Base-by-base conservation (phyloP, 352 stramenopile species). In the Albugo laibachii region DNA sequence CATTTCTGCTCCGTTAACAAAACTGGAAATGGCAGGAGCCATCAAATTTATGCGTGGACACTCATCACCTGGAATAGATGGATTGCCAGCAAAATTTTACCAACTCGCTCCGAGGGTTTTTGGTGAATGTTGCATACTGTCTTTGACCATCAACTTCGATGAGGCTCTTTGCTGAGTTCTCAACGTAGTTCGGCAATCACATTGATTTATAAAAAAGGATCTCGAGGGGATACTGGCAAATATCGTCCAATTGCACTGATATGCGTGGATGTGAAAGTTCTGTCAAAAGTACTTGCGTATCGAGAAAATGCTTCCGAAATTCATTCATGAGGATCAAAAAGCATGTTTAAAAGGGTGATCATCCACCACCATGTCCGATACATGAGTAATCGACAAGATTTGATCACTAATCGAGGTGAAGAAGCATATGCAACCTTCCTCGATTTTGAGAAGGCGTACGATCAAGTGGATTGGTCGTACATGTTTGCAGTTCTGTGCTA, bases 241-340 rank as follows among this genome's bases (percentile, higher is more conserved):
- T 62, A 52, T 39, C 43, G 48, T 11, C 54, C 55, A 10, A 57
- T 59, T 16, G 43, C 58, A 14, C 48, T 65, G 15, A n/a, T 65
- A 50, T 47, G 41, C 10, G 58, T 62, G 15, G 54, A 60, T 15
- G 47, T 54, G 1, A 58, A 60, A 41, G 36, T 54, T 13, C 40
- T 54, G 3, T 54, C 57, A 0, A 45, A 54, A 24, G 36, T 47
- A 0, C 46, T 60, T 16, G 8, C 53, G 0, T 37, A 52, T 11
- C 24, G n/a, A 45, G 5, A 2, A 12, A 2, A 31, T 50, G 11
- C 13, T 61, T 12, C 49, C 18, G 3, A 15, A 20, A 11, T 15
- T 58, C 2, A 36, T 61, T 0, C 49, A 64, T 24, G 14, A 14
- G 0, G 49, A 60, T 19, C 57, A 65, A 40, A 43, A 43, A 24